Base-by-base conservation (phyloP, 2,329 filamentous ascomycete genomes). In the Xylaria sp. region DNA sequence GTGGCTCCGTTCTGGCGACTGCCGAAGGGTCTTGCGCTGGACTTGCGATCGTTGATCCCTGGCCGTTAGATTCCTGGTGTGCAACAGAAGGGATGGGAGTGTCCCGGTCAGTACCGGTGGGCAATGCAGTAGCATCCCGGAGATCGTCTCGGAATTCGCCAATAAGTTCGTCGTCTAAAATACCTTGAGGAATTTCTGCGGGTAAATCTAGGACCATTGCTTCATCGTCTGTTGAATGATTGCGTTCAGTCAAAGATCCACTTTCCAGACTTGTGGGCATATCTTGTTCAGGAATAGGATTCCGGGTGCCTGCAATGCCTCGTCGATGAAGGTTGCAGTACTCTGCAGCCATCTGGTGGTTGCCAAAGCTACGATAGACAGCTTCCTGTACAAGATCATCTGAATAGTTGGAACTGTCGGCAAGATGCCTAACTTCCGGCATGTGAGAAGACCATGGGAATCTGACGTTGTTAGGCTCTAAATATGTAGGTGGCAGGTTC, bases 291-390 rank as follows among this genome's bases (percentile, higher is more conserved):
- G 88, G 88, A 10, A 93, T 83, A 2, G 88, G 87, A 63, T 90
- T 84, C 47, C 88, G 82, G 4, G 79, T 75, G 23, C 87, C 83
- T 56, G 82, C 80, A 55, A 82, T 73, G 49, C 84, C 80, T 58
- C 80, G 78, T 52, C 74, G 76, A 61, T 89, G 83, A 11, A 86
- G 83, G 58, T 78, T 79, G 70, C 90, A 94, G 71, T 97, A 97
- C 58, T 94, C 89, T 39, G 80, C 78, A 5, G 91, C 86, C 30
- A 79, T 76, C 2, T 76, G 72, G 3, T 74, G 68, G 56, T 82
- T 82, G 58, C 91, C 90, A 68, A 91, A 89, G 68, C 90, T 90
- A 57, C 93, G 86, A 72, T 91, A 97, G 0, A 94, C 76, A 35
- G 90, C 92, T 74, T 97, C 93, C 37, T 83, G 81, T 5, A 83